Evolutionary conservation across 2,329 filamentous ascomycete species (phyloP), one percentile per base, ranked within the genome.

Genomic region (Taxawa tesnikishii): DNA sequence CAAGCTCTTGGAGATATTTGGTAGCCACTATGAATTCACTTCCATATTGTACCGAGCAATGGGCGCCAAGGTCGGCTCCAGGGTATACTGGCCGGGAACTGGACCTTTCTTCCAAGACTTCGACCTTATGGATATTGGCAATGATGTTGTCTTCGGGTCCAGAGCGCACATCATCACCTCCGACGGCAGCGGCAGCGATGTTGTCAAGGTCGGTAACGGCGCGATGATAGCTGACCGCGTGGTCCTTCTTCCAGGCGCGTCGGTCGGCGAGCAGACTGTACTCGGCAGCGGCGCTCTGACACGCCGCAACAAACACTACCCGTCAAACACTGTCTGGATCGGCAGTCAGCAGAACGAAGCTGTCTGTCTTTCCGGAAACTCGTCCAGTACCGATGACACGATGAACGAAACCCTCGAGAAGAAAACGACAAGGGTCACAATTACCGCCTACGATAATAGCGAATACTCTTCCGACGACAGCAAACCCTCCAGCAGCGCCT

Each of bases 61-160:
- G 12, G 69, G 68, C n/a, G 64, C 59, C 10, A 64, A 60, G 43
- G 56, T 70, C 25, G 69, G 69, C 15, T 57, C 59, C 43, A 58
- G 63, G 4, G 62, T 73, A 1, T 73, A 73, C 46, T 73, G 69
- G 69, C 69, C 68, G 3, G 68, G 68, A 6, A 70, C 65, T 11
- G 68, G 68, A 1, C 69, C 68, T 1, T 53, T 50, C 2, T 62
- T 72, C 21, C 59, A 64, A 11, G 66, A 73, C 39, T 73, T 70
- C 39, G 64, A 71, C 38, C 51, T 73, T 1, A 43, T 73, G 8
- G 60, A 73, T 15, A 56, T 73, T 38, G 70, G 70, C 7, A 62
- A 72, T 34, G 64, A 73, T 46, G 68, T 73, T n/a, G 67, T 73
- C 7, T 73, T 74, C 39, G 69, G 70, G 0, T 72, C 68, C 9